Conservation (phyloP, 331 rosid species). For the Quercus phellos region DNA sequence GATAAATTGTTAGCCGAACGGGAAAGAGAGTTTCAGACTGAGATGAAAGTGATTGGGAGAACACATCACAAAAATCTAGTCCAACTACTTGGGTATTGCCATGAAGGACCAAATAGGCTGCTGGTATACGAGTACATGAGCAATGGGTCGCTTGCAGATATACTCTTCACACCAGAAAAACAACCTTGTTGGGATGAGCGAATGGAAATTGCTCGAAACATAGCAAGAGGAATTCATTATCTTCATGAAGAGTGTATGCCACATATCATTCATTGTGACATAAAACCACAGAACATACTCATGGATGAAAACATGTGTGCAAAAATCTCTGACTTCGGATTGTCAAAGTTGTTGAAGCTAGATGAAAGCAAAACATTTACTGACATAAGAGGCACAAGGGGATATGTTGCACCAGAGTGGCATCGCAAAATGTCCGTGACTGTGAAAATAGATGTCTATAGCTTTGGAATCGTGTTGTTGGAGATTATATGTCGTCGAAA, state of each 20-base stretch:
- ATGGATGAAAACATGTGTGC: conserved; percentile 13
- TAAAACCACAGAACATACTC: conserved; percentile 24
- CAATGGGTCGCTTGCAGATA: conserved; percentile 26
- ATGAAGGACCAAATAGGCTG: conserved; percentile 18
- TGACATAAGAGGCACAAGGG: conserved; percentile 19
- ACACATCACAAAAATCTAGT: conserved; percentile 31
- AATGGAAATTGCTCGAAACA: neutral
- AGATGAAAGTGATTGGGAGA: conserved; percentile 15
- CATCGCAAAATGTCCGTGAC: conserved; percentile 3
- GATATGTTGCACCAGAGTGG: conserved; percentile 29
- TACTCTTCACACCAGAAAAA: neutral
- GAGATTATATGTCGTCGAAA: conserved; percentile 17
- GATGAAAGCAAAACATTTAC: conserved; percentile 13
- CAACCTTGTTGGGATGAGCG: conserved; percentile 23
- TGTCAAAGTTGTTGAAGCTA: conserved; percentile 17
- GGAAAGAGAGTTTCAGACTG: conserved; percentile 19
- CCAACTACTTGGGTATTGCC: conserved; percentile 26
- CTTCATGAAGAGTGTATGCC: conserved; percentile 26
- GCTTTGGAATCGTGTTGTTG: conserved; percentile 25
- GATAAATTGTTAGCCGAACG: conserved; percentile 4
- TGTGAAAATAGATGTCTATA: conserved; percentile 22
- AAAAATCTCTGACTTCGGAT: conserved; percentile 21
- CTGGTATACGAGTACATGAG: conserved; percentile 32
- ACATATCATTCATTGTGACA: conserved; percentile 30
- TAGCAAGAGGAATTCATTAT: conserved; percentile 21